Conservation (phyloP, 1,284 basidiomycete species). For the Butyriboletus appendiculatus region DNA sequence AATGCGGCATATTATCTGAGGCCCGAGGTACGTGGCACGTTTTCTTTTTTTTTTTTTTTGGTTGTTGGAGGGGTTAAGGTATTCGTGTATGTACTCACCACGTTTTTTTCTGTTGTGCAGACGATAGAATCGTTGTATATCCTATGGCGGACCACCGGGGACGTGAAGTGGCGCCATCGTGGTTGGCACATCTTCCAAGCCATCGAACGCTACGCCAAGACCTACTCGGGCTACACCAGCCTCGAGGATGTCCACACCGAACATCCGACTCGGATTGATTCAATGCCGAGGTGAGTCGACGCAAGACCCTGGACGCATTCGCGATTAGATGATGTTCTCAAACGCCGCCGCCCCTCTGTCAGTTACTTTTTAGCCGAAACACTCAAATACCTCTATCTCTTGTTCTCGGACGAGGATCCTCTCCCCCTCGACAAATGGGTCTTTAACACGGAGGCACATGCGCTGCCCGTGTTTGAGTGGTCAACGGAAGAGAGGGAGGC, state of each 20-base stretch:
- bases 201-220: constrained; percentile 59
- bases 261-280: constrained; percentile 21
- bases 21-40: constrained; percentile 54
- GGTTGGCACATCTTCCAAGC: constrained; percentile 77
- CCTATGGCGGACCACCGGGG: constrained; percentile 70
- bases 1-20: constrained; percentile 55
- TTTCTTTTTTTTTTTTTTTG: background rate
- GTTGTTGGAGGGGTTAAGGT: background rate
- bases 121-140: constrained; percentile 70
- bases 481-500: constrained; percentile 45
- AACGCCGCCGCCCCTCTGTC: background rate
- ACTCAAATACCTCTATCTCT: constrained; percentile 66
- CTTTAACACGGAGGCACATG: constrained; percentile 85
- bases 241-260: constrained; percentile 47
- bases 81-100: background rate
- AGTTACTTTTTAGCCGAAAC: constrained; percentile 78
- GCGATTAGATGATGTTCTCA: background rate
- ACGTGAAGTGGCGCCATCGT: constrained; percentile 69
- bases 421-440: constrained; percentile 75
- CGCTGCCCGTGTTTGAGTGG: constrained; percentile 76
- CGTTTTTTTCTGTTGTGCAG: constrained; percentile 34
- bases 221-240: constrained; percentile 57
- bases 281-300: constrained; percentile 13
- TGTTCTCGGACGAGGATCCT: constrained; percentile 57
- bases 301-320: background rate